Percentiles rank a stretch among this genome's conserved stretches.
phyloP scores from a whole-genome alignment of 2,329 filamentous ascomycete genomes.

The Hypoxylon sp. region DNA sequence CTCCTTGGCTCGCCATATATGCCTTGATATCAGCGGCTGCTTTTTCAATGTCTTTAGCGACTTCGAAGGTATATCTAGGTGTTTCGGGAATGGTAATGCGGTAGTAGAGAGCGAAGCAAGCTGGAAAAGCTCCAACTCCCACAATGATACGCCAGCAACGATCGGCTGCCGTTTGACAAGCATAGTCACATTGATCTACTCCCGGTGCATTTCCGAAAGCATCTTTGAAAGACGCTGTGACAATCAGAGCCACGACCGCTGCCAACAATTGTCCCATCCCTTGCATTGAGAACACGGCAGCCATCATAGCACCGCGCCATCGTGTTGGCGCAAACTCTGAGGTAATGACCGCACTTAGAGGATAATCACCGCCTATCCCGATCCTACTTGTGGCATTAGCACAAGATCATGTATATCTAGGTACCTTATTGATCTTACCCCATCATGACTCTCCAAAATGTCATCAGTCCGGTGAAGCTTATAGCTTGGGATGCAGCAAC shows the following conservation, averaged over 20 bases:
- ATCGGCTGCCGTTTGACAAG: slow-evolving; percentile 78
- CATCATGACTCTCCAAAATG: slow-evolving; percentile 84
- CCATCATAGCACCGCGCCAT: slow-evolving; percentile 87
- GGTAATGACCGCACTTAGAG: slow-evolving; percentile 83
- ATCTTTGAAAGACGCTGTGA: slow-evolving; percentile 72
- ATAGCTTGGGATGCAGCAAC: slow-evolving; percentile 72
- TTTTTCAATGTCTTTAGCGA: slow-evolving; percentile 80
- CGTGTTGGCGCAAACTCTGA: slow-evolving; percentile 87
- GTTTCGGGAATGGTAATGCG: slow-evolving; percentile 89
- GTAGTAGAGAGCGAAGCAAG: slow-evolving; percentile 85
- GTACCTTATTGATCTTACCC: slow-evolving; percentile 53
- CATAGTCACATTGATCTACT: slow-evolving; percentile 66
- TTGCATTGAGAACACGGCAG: slow-evolving; percentile 87
- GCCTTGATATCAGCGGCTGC: slow-evolving; percentile 78
- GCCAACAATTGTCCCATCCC: slow-evolving; percentile 52
- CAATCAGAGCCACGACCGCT: slow-evolving; percentile 66
- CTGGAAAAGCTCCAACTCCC: slow-evolving; percentile 82
- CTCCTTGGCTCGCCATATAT: slow-evolving; percentile 64
- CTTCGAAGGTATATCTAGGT: slow-evolving; percentile 85
- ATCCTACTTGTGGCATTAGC: slow-evolving; percentile 62
- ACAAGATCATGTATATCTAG: slow-evolving; percentile 1
- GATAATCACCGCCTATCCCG: slow-evolving; percentile 86
- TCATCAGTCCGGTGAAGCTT: slow-evolving; percentile 70
- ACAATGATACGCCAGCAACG: slow-evolving; percentile 87
- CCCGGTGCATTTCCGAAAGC: slow-evolving; percentile 60